These are phyloP conservation scores for Dalbergia cultrata DNA, from an alignment of 306 rosid genomes.

Conservation along the genomic window DNA sequence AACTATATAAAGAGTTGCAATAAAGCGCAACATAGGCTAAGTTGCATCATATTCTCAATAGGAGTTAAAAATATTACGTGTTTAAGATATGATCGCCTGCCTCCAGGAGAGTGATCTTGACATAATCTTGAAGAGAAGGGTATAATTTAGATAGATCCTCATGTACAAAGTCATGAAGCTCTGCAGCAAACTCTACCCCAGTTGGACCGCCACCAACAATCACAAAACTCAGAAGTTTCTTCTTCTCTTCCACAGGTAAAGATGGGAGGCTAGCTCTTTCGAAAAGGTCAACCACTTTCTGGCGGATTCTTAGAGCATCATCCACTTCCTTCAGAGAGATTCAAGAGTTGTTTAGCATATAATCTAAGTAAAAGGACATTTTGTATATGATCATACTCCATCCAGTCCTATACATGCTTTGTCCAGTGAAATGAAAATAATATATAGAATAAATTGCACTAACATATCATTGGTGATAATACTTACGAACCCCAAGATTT, in stretches of 20 bases:
- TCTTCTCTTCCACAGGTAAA: slow-evolving; percentile 79
- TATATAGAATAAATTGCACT: no score
- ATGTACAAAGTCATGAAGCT: slow-evolving; percentile 82
- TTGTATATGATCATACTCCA: neutral
- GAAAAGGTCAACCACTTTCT: slow-evolving; percentile 77
- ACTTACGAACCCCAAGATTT: no score
- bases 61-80: slow-evolving; percentile 59
- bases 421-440: neutral
- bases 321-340: slow-evolving; percentile 84
- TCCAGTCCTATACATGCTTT: neutral
- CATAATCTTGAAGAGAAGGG: slow-evolving; percentile 67
- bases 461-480: no score
- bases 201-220: slow-evolving; percentile 98
- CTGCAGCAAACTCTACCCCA: slow-evolving; percentile 98
- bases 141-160: slow-evolving; percentile 75
- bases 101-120: slow-evolving; percentile 80
- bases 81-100: slow-evolving; percentile 92
- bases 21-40: no score
- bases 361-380: neutral
- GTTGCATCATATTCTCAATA: no score
- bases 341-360: slow-evolving; percentile 15
- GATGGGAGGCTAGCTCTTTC: slow-evolving; percentile 84
- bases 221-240: slow-evolving; percentile 88
- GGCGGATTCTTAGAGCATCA: slow-evolving; percentile 89
- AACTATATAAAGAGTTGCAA: no score